These are phyloP conservation scores for Capsicum baccatum DNA, from an alignment of 257 asterid species.

Conservation along the genomic window DNA sequence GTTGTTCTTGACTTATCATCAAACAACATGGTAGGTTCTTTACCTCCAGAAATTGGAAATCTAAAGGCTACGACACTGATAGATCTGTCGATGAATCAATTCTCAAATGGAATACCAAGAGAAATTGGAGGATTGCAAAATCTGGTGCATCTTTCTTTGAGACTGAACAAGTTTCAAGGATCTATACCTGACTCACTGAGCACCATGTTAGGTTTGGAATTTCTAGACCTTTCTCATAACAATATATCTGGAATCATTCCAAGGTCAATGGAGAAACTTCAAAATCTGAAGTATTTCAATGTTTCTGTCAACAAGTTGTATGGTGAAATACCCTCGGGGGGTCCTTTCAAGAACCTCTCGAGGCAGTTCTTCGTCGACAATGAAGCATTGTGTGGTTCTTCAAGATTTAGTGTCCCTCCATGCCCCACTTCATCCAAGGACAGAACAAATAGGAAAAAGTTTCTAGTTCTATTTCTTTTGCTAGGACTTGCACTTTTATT, in stretches of 20 bases:
- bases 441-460: too few relatives aligned
- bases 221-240: neutral
- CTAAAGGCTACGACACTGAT: neutral
- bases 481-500: too few relatives aligned
- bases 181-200: neutral
- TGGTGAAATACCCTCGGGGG: neutral
- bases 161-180: neutral
- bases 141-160: neutral
- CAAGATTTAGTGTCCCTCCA: too few relatives aligned
- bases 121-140: slow-evolving; percentile 6
- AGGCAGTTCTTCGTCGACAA: neutral
- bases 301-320: too few relatives aligned
- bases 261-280: neutral
- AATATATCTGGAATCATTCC: neutral
- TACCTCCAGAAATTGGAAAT: neutral
- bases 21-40: neutral
- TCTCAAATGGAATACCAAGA: slow-evolving; percentile 22
- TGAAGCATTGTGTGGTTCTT: neutral
- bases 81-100: neutral
- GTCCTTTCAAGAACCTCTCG: neutral
- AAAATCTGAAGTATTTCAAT: neutral
- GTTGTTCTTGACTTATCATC: neutral
- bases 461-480: too few relatives aligned
- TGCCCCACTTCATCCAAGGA: too few relatives aligned
- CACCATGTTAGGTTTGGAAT: neutral